A percentile compares a stretch with the other conserved stretches of the same genome.
phyloP scores from a whole-genome alignment of 1,284 basidiomycete genomes.

The Heterobasidion parviporum region DNA sequence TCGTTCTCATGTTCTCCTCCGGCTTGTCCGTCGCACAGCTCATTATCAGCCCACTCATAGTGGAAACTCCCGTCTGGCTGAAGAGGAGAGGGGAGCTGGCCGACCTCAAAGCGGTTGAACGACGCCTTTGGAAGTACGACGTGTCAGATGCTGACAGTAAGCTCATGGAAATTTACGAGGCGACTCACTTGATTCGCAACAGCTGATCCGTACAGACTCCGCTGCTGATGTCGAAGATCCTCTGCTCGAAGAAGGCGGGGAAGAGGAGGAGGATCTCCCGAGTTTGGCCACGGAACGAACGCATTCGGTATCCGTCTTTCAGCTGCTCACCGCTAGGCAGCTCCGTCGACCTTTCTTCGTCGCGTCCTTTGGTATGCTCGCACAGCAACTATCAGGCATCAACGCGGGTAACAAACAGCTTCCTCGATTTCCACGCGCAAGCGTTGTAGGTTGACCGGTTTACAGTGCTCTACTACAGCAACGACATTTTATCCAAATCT shows the following conservation, averaged over 20 bases:
- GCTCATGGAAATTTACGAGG: neutral
- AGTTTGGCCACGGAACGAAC: constrained; percentile 1
- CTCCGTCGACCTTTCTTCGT: constrained; percentile 63
- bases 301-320: constrained; percentile 35
- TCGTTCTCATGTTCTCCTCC: constrained; percentile 65
- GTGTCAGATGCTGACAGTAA: neutral
- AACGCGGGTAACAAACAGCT: constrained; percentile 38
- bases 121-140: constrained; percentile 41
- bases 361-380: constrained; percentile 65
- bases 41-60: constrained; percentile 38
- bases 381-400: constrained; percentile 71
- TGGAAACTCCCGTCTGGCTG: constrained; percentile 68
- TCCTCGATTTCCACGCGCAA: neutral
- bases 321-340: constrained; percentile 47
- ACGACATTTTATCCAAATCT: constrained; percentile 72
- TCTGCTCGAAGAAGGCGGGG: constrained; percentile 29
- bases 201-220: neutral
- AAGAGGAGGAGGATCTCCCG: constrained; percentile 14
- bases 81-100: constrained; percentile 38
- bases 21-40: constrained; percentile 53
- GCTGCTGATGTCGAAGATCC: constrained; percentile 29
- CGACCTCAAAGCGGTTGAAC: constrained; percentile 37
- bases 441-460: neutral
- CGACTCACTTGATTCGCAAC: neutral
- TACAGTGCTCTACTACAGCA: constrained; percentile 81